Evolutionary conservation across 805 yeast genomes (phyloP).

Genomic region (Maudiozyma barnettii): DNA sequence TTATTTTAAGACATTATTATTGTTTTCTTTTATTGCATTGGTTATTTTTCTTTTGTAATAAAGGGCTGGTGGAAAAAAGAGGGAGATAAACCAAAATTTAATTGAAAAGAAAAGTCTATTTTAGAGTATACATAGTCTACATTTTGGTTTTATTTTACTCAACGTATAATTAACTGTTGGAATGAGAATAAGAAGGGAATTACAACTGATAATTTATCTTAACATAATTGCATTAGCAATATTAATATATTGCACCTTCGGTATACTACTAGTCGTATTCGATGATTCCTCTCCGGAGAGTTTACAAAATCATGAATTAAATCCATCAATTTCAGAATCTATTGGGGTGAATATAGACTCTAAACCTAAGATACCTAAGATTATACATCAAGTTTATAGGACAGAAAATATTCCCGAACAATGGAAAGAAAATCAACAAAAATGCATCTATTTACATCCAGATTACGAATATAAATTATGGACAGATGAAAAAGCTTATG

Average conservation of each 20-base stretch:
- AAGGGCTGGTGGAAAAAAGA: too few relatives aligned
- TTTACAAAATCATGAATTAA: slow-evolving; percentile 50
- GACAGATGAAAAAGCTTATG: slow-evolving; percentile 80
- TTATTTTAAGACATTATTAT: too few relatives aligned
- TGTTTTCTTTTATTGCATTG: too few relatives aligned
- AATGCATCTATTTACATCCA: slow-evolving; percentile 70
- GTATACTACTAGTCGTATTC: slow-evolving; percentile 61
- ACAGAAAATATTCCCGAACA: slow-evolving; percentile 66
- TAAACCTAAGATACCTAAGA: slow-evolving; percentile 58
- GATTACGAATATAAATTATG: slow-evolving; percentile 82
- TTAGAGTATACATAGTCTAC: too few relatives aligned
- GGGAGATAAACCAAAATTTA: too few relatives aligned
- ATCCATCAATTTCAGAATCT: slow-evolving; percentile 25
- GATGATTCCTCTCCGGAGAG: slow-evolving; percentile 65
- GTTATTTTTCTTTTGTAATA: too few relatives aligned
- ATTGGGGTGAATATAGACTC: slow-evolving; percentile 26
- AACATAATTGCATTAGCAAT: slow-evolving; percentile 47
- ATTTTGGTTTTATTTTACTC: too few relatives aligned
- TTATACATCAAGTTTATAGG: slow-evolving; percentile 89
- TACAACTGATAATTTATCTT: slow-evolving; percentile 49
- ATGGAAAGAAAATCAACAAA: slow-evolving; percentile 72
- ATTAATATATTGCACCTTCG: slow-evolving; percentile 55
- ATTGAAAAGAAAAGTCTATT: too few relatives aligned
- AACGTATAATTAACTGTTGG: too few relatives aligned
- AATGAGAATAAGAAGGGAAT: slow-evolving; percentile 47